phyloP scores from a whole-genome alignment of 148 eudicot species.

The Tetragonia tetragonoides region DNA sequence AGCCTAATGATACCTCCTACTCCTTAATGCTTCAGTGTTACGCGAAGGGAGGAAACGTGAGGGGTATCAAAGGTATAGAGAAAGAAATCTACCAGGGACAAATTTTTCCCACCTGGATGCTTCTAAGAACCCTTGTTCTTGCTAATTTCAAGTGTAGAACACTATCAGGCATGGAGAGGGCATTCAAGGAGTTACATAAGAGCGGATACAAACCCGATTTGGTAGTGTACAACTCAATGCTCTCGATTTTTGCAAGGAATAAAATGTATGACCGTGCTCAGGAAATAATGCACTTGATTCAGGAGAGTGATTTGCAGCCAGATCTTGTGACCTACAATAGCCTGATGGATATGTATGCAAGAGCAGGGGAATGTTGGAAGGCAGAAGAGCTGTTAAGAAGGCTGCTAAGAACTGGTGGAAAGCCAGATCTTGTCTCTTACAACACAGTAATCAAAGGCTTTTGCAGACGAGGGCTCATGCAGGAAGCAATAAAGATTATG shows the following conservation, averaged over 20 bases:
- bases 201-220: constrained; percentile 79
- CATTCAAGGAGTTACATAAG: constrained; percentile 54
- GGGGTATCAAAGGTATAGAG: constrained; percentile 62
- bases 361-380: constrained; percentile 77
- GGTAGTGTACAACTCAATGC: constrained; percentile 76
- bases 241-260: constrained; percentile 70
- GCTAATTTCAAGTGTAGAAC: constrained; percentile 68
- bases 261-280: constrained; percentile 69
- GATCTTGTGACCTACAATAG: constrained; percentile 80
- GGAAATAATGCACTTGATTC: constrained; percentile 47
- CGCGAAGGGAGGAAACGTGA: constrained; percentile 61
- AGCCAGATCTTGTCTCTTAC: constrained; percentile 78
- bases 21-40: constrained; percentile 76
- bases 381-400: constrained; percentile 68
- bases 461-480: constrained; percentile 77
- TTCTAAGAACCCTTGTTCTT: constrained; percentile 68
- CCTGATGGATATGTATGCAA: constrained; percentile 86
- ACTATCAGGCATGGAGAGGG: constrained; percentile 74
- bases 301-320: constrained; percentile 61
- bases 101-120: constrained; percentile 83
- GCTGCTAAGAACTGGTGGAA: constrained; percentile 44
- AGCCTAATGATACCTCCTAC: constrained; percentile 75
- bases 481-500: constrained; percentile 68
- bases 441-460: constrained; percentile 90
- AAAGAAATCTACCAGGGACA: constrained; percentile 56